Conservation (phyloP, 2,329 filamentous ascomycete species). For the Sodiomyces alkalinus region DNA sequence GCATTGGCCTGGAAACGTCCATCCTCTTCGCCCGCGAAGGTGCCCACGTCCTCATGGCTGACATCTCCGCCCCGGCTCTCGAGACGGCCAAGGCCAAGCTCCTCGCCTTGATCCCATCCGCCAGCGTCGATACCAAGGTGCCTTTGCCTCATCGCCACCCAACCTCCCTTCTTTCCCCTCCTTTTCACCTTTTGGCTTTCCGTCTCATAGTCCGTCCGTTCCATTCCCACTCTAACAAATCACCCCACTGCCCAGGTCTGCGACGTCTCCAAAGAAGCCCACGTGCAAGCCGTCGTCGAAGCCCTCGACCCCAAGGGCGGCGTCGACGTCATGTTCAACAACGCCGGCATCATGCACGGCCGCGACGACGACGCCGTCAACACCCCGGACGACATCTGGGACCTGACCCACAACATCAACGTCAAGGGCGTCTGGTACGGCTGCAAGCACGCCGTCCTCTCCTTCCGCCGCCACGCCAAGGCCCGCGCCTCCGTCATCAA, state of each 20-base stretch:
- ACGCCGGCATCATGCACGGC: conserved; percentile 92
- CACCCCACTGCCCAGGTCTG: conserved; percentile 20
- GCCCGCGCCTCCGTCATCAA: conserved; percentile 73
- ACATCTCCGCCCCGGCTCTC: conserved; percentile 67
- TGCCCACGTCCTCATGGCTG: conserved; percentile 70
- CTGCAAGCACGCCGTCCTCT: conserved; percentile 77
- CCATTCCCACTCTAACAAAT: too few relatives aligned
- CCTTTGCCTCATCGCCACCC: conserved; percentile 5
- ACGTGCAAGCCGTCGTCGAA: conserved; percentile 62
- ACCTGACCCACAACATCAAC: conserved; percentile 85
- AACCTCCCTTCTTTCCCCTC: not conserved
- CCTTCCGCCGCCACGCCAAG: conserved; percentile 69
- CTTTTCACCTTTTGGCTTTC: not conserved
- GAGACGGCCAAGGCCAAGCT: conserved; percentile 64
- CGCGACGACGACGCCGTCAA: conserved; percentile 65
- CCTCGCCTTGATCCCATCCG: conserved; percentile 51
- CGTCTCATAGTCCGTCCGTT: conserved; percentile 1
- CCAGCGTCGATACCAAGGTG: conserved; percentile 46
- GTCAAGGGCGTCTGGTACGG: conserved; percentile 98
- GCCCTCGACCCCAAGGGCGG: conserved; percentile 72
- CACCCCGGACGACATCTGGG: conserved; percentile 85
- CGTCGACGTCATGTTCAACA: conserved; percentile 90
- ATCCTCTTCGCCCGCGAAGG: conserved; percentile 86
- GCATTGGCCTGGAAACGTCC: conserved; percentile 82
- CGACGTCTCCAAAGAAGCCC: conserved; percentile 75